These are phyloP conservation scores for Tinospora cordifolia DNA, from an alignment of 164 flowering plant species.

Conservation along the genomic window DNA sequence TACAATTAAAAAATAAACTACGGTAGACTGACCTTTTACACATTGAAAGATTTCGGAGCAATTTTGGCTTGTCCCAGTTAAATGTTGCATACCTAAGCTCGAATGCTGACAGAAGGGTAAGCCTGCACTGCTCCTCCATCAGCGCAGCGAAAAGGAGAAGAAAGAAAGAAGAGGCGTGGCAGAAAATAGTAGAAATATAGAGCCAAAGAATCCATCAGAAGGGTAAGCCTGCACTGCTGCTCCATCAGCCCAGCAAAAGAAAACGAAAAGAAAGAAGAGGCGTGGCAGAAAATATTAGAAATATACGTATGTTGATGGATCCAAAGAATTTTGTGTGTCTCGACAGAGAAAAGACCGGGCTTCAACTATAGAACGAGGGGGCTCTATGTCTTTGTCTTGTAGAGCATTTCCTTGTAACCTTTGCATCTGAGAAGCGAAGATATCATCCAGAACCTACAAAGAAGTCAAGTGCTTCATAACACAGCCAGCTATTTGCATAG, in stretches of 20 bases:
- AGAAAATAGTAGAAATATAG: conserved; percentile 12
- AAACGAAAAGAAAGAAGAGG: too few relatives aligned
- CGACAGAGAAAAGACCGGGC: conserved; percentile 85
- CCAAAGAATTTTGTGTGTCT: conserved; percentile 36
- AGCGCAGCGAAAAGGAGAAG: too few relatives aligned
- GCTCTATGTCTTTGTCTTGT: conserved; percentile 77
- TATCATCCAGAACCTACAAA: conserved; percentile 81
- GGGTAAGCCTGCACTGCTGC: too few relatives aligned
- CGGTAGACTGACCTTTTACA: too few relatives aligned
- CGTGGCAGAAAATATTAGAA: not conserved
- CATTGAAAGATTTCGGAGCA: too few relatives aligned
- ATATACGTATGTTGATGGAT: conserved; percentile 28
- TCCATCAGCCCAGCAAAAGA: too few relatives aligned
- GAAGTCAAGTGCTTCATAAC: not conserved
- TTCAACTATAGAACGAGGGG: conserved; percentile 77
- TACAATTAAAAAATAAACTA: too few relatives aligned
- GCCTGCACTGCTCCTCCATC: too few relatives aligned
- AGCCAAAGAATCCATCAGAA: conserved; percentile 21
- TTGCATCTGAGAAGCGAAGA: conserved; percentile 92
- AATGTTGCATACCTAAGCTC: too few relatives aligned
- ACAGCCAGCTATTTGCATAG: not conserved
- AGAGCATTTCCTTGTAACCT: conserved; percentile 74
- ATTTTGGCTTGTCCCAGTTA: too few relatives aligned
- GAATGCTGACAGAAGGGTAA: too few relatives aligned
- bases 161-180: too few relatives aligned